These are phyloP conservation scores for Pythium dissimile DNA, from an alignment of 352 stramenopile genomes.

Conservation along the genomic window DNA sequence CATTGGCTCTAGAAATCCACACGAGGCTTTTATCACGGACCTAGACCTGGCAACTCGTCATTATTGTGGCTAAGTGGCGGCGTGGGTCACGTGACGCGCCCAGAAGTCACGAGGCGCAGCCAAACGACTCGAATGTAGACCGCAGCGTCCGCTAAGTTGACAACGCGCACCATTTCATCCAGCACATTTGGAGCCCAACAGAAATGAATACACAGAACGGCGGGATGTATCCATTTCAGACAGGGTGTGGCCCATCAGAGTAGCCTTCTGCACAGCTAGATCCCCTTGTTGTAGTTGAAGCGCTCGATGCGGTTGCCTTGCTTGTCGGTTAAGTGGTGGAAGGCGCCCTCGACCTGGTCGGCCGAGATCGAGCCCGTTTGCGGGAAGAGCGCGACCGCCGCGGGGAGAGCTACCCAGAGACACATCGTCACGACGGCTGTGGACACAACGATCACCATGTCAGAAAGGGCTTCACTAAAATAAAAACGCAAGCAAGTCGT, in stretches of 20 bases:
- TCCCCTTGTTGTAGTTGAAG: constrained; percentile 85
- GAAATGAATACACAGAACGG: too few relatives aligned
- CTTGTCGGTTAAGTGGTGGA: constrained; percentile 53
- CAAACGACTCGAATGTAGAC: constrained; percentile 24
- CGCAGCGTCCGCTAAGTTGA: constrained; percentile 20
- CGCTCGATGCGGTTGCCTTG: constrained; percentile 50
- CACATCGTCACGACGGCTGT: constrained; percentile 66
- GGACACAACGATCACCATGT: not conserved
- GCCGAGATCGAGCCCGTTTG: constrained; percentile 72
- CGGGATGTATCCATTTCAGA: not conserved
- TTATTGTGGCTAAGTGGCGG: too few relatives aligned
- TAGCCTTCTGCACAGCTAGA: constrained; percentile 27
- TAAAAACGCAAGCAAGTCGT: too few relatives aligned
- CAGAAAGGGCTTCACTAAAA: too few relatives aligned
- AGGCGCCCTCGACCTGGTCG: constrained; percentile 58
- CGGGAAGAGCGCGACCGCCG: constrained; percentile 74
- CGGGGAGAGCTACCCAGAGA: constrained; percentile 76
- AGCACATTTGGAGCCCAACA: constrained; percentile 1
- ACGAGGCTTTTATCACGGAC: too few relatives aligned
- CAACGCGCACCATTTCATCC: constrained; percentile 8
- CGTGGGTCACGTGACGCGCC: constrained; percentile 10
- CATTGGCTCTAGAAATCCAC: constrained; percentile 9
- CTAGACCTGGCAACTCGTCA: too few relatives aligned
- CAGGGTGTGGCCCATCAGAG: constrained; percentile 12
- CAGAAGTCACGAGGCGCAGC: constrained; percentile 23